A percentile compares a stretch with the other conserved stretches of the same genome.
phyloP scores from a whole-genome alignment of 1,284 basidiomycete species.

The Salmacisia buchloeana region DNA sequence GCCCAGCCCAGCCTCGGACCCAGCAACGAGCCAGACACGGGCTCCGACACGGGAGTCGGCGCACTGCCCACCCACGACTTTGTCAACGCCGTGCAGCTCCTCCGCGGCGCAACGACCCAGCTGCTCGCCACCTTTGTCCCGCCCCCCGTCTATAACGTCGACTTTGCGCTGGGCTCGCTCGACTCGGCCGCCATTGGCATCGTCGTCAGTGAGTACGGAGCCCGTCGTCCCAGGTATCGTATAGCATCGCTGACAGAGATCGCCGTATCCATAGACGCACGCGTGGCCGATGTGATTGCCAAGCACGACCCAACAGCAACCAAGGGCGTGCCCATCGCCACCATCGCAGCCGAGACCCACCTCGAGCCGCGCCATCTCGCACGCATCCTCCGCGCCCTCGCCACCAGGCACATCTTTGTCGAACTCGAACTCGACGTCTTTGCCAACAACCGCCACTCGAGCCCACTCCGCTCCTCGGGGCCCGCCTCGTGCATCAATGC shows the following conservation, averaged over 20 bases:
- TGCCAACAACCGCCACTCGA: background rate
- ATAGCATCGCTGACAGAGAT: no score
- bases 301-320: background rate
- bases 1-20: background rate
- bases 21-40: background rate
- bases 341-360: background rate
- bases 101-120: background rate
- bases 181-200: background rate
- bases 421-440: background rate
- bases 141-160: background rate
- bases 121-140: background rate
- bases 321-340: background rate
- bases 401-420: conserved; percentile 5
- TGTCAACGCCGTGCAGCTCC: background rate
- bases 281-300: background rate
- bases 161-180: background rate
- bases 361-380: conserved; percentile 7
- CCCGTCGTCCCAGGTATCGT: background rate
- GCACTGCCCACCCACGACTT: background rate
- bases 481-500: background rate
- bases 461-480: background rate
- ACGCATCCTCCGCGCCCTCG: conserved; percentile 4
- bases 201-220: background rate
- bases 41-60: background rate
- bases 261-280: background rate